Conservation (phyloP, 441 rosid genomes). For the Euphorbia celastroides region DNA sequence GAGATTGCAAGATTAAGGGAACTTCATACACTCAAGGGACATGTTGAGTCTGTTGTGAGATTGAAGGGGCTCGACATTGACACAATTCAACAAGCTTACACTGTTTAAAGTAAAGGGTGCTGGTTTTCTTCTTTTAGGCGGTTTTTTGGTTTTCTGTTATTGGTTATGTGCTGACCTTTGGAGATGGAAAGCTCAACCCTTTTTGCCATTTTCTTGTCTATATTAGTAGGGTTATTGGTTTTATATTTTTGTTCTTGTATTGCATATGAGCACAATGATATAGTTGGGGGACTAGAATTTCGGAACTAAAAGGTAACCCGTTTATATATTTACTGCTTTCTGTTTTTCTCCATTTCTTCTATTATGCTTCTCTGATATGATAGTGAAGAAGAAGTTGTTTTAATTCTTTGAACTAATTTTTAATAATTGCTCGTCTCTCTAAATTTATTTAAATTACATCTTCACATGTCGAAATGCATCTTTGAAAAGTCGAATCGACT, state of each 20-base stretch:
- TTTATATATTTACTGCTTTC: conserved; percentile 4
- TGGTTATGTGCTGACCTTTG: conserved; percentile 8
- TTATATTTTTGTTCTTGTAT: background rate
- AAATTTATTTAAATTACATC: too few relatives aligned
- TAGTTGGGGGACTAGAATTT: background rate
- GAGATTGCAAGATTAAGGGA: conserved; percentile 98
- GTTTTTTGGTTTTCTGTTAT: background rate
- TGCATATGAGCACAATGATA: background rate
- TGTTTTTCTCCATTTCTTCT: background rate
- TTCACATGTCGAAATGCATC: too few relatives aligned
- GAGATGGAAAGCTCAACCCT: conserved; percentile 16
- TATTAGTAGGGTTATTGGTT: conserved; percentile 13
- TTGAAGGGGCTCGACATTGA: conserved; percentile 87
- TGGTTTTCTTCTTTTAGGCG: background rate
- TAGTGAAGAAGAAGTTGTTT: too few relatives aligned
- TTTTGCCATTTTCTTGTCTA: conserved; percentile 19
- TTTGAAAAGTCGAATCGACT: too few relatives aligned
- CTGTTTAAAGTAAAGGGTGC: conserved; percentile 46
- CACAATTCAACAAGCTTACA: conserved; percentile 93
- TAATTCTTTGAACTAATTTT: too few relatives aligned
- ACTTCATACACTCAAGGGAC: conserved; percentile 88
- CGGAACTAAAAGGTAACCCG: background rate
- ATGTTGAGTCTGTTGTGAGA: conserved; percentile 91
- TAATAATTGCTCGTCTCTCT: too few relatives aligned
- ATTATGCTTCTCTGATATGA: background rate